Percentiles rank a stretch among this genome's conserved stretches.
Evolutionary conservation across 805 yeast species (phyloP).

Genomic region (Candida taoyuanica): DNA sequence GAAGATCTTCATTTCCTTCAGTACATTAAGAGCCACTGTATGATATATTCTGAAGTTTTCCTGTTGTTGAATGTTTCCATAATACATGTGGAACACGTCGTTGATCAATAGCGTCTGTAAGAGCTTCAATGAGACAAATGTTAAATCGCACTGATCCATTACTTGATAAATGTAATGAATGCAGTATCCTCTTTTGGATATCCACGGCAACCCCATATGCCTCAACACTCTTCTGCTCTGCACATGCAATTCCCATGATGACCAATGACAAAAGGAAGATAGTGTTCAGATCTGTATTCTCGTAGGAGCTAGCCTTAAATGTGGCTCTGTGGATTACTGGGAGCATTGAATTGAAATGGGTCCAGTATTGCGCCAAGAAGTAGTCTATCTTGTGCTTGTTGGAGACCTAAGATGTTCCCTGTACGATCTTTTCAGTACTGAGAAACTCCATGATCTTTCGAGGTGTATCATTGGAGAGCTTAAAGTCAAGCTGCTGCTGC

Average conservation of each 20-base stretch:
- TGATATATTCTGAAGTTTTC: conserved; percentile 22
- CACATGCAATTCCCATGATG: conserved; percentile 17
- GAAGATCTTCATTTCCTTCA: conserved; percentile 19
- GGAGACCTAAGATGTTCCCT: conserved; percentile 1
- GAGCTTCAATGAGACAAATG: conserved; percentile 19
- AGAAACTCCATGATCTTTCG: conserved; percentile 1
- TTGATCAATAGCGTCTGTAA: conserved; percentile 26
- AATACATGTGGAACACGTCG: conserved; percentile 24
- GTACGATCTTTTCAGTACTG: background rate
- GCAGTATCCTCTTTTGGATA: conserved; percentile 22
- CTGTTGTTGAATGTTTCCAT: conserved; percentile 23
- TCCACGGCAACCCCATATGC: conserved; percentile 12
- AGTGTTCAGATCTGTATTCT: conserved; percentile 1
- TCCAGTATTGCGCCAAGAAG: conserved; percentile 32
- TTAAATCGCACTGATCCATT: conserved; percentile 11
- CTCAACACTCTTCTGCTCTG: background rate
- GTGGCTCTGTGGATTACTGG: conserved; percentile 38
- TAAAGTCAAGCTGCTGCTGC: background rate
- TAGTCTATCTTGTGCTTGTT: conserved; percentile 7
- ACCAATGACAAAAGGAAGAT: conserved; percentile 16
- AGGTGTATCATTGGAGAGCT: conserved; percentile 4
- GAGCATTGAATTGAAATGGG: conserved; percentile 31
- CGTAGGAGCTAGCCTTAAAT: conserved; percentile 16
- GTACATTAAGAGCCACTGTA: conserved; percentile 20
- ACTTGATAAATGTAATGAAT: conserved; percentile 12